Evolutionary conservation across 352 stramenopile genomes (phyloP), one percentile per base, ranked within the genome.

Genomic region (Thalassiosira exigua): DNA sequence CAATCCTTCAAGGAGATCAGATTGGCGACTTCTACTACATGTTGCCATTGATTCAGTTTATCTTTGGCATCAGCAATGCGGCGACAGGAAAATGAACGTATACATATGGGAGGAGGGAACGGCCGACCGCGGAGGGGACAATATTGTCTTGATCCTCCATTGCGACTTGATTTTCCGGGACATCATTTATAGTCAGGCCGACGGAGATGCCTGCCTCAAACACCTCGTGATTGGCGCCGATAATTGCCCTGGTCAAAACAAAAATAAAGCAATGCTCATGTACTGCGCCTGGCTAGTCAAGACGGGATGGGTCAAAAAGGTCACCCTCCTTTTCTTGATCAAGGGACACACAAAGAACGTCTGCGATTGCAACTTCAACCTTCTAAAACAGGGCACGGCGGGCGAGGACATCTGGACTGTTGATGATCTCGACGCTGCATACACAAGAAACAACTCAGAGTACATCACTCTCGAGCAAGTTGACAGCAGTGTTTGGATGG

Each of bases 181-280:
- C n/a, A n/a, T n/a, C n/a, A n/a, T n/a, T n/a, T n/a, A 32, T 0
- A 52, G 44, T 33, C 32, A 65, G 24, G 36, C 72, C 17, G 29
- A n/a, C 21, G 50, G 79, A 4, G 27, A 42, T 36, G 33, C 54
- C 0, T 30, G 26, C 29, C 67, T 50, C 14, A 24, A 27, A 0
- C 53, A 85, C 30, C 39, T 85, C 4, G 73, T 52, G 33, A 68
- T 81, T 52, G 27, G 74, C 12, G 66, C 75, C 46, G 65, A 79
- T 33, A 79, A 82, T 41, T 85, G 70, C 22, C 19, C 21, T 30
- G 71, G 71, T 56, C 71, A 85, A 57, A 82, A 81, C 51, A 72
- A 72, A 33, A 72, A 64, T 21, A 72, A 64, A 4, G 26, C 17
- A n/a, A 39, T 72, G 12, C 12, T 72, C 3, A 27, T n/a, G 29